phyloP scores from a whole-genome alignment of 1,139 yeast species.

The Yamadazyma songkhlaensis region DNA sequence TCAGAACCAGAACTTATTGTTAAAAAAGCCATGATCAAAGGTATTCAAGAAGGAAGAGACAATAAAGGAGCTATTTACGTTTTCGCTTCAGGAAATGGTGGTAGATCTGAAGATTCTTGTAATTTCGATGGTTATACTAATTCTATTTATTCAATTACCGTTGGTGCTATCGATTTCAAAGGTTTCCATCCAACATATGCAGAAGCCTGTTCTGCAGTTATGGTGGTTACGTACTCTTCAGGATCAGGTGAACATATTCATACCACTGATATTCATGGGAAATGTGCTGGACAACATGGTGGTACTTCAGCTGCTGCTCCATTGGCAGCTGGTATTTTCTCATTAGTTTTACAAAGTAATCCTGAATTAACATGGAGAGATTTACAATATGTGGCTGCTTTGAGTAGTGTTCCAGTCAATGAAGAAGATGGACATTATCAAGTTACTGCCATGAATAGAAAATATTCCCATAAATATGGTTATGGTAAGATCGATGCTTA shows the following conservation, averaged over 20 bases:
- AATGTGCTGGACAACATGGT: slow-evolving; percentile 77
- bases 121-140: slow-evolving; percentile 98
- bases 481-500: slow-evolving; percentile 91
- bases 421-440: slow-evolving; percentile 73
- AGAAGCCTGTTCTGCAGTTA: slow-evolving; percentile 91
- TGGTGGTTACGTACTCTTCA: slow-evolving; percentile 94
- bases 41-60: slow-evolving; percentile 79
- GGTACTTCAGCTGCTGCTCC: slow-evolving; percentile 99
- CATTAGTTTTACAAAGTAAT: slow-evolving; percentile 76
- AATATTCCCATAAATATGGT: slow-evolving; percentile 85
- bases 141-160: slow-evolving; percentile 91
- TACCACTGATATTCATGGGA: slow-evolving; percentile 79
- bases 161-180: slow-evolving; percentile 85
- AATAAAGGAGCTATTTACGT: slow-evolving; percentile 88
- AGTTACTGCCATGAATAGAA: slow-evolving; percentile 53
- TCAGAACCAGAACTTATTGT: slow-evolving; percentile 82
- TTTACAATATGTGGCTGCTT: slow-evolving; percentile 77
- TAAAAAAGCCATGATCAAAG: slow-evolving; percentile 76
- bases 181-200: slow-evolving; percentile 87
- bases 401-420: slow-evolving; percentile 69
- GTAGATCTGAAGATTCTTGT: slow-evolving; percentile 78
- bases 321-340: slow-evolving; percentile 89
- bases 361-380: slow-evolving; percentile 96
- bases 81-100: slow-evolving; percentile 97
- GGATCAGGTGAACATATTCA: slow-evolving; percentile 90